These are phyloP conservation scores for Crithidia bombi DNA, from an alignment of 208 protist genomes.

Conservation along the genomic window DNA sequence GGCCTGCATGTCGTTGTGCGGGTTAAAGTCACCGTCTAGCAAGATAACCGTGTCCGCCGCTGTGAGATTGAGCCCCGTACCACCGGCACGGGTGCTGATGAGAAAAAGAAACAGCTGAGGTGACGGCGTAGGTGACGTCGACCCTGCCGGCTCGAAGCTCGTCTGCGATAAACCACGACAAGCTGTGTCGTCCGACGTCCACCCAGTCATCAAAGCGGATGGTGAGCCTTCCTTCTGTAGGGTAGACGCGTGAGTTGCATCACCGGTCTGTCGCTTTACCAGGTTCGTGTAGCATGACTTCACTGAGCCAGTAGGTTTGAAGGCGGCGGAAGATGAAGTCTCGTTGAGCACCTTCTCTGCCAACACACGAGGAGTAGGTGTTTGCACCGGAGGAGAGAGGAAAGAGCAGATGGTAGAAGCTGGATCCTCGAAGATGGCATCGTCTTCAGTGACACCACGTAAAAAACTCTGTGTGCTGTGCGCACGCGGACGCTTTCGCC, in stretches of 20 bases:
- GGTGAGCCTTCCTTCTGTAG: no score
- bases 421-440: constrained; percentile 9
- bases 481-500: not conserved
- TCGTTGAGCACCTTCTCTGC: not conserved
- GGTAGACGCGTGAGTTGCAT: not conserved
- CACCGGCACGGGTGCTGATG: constrained; percentile 93
- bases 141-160: not conserved
- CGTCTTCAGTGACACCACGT: constrained; percentile 1
- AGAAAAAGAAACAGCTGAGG: constrained; percentile 90
- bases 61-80: constrained; percentile 96
- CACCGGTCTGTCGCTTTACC: not conserved
- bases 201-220: no score
- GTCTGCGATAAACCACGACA: not conserved
- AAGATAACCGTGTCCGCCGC: constrained; percentile 96
- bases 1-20: constrained; percentile 95
- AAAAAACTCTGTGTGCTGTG: not conserved
- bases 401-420: not conserved
- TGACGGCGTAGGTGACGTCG: not conserved
- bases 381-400: not conserved
- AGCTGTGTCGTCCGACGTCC: not conserved
- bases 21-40: constrained; percentile 95
- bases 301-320: not conserved
- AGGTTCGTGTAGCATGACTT: constrained; percentile 4
- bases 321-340: not conserved
- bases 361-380: not conserved